Conservation (phyloP, 2,329 filamentous ascomycete species). For the Fusarium drepaniforme region DNA sequence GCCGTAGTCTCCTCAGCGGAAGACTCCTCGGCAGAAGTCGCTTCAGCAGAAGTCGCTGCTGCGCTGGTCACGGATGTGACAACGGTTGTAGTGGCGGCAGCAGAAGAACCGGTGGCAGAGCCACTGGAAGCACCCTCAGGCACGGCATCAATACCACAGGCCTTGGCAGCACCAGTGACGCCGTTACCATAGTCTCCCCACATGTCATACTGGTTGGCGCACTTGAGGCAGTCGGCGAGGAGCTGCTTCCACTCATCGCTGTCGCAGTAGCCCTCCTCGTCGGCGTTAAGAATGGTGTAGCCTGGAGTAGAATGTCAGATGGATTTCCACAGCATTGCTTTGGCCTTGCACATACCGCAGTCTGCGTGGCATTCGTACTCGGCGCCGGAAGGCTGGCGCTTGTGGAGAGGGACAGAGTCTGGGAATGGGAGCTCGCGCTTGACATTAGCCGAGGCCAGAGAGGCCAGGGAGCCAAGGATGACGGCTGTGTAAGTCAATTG, state of each 20-base stretch:
- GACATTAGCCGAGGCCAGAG: constrained; percentile 37
- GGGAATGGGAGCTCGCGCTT: constrained; percentile 44
- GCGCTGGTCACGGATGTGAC: constrained; percentile 21
- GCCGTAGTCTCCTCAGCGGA: background rate
- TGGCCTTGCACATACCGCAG: constrained; percentile 55
- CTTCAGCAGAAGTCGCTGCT: background rate
- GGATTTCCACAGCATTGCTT: too few relatives aligned
- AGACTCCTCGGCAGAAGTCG: too few relatives aligned
- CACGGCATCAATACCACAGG: constrained; percentile 48
- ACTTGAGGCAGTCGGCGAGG: constrained; percentile 59
- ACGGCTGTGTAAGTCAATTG: constrained; percentile 42
- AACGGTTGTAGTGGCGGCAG: constrained; percentile 17
- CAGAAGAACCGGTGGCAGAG: constrained; percentile 17
- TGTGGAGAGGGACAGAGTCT: constrained; percentile 49
- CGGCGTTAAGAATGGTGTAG: constrained; percentile 45
- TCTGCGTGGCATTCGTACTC: constrained; percentile 62
- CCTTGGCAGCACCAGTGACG: constrained; percentile 52
- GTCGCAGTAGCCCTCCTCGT: constrained; percentile 46
- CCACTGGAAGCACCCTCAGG: constrained; percentile 28
- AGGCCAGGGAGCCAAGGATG: constrained; percentile 46
- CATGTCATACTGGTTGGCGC: constrained; percentile 56
- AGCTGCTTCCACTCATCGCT: constrained; percentile 54
- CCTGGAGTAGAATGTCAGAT: constrained; percentile 33
- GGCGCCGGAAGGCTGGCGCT: constrained; percentile 55
- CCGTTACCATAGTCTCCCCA: constrained; percentile 57